Conservation (phyloP, 169 alveolate species). For the Eimeria necatrix region DNA sequence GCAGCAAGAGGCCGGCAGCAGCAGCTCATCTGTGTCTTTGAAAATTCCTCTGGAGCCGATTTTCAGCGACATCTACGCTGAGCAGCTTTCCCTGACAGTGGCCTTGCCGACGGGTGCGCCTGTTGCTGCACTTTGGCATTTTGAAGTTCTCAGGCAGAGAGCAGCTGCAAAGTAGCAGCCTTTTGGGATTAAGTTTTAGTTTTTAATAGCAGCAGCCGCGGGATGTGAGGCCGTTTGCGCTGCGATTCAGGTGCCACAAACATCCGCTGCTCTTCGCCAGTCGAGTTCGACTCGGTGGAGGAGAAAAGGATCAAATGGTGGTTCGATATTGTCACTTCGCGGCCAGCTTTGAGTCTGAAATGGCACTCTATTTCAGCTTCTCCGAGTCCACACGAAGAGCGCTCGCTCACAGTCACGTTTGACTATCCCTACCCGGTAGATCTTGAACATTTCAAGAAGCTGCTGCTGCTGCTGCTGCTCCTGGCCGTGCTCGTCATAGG, state of each 20-base stretch:
- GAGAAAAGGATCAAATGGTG: conserved; percentile 53
- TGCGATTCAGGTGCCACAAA: conserved; percentile 59
- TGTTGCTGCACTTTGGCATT: background rate
- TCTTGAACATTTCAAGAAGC: conserved; percentile 24
- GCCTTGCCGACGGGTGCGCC: conserved; percentile 75
- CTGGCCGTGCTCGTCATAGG: background rate
- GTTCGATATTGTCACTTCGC: conserved; percentile 51
- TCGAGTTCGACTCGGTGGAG: conserved; percentile 45
- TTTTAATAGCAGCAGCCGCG: no score
- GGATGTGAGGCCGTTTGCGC: background rate
- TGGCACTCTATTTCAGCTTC: conserved; percentile 56
- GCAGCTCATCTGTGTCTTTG: conserved; percentile 16
- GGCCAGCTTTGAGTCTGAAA: conserved; percentile 61
- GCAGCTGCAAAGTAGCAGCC: background rate
- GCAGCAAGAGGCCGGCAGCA: background rate
- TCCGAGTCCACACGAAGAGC: conserved; percentile 2
- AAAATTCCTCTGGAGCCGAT: conserved; percentile 75
- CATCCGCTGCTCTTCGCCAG: conserved; percentile 20
- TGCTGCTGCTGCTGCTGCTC: conserved; percentile 5
- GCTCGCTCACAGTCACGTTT: conserved; percentile 20
- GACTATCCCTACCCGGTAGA: conserved; percentile 51
- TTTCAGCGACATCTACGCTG: conserved; percentile 57
- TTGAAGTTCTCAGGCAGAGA: background rate
- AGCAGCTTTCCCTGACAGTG: conserved; percentile 69
- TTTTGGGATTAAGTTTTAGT: no score